Conservation (phyloP, 176 grass and related monocot species). For the Oryza meridionalis region DNA sequence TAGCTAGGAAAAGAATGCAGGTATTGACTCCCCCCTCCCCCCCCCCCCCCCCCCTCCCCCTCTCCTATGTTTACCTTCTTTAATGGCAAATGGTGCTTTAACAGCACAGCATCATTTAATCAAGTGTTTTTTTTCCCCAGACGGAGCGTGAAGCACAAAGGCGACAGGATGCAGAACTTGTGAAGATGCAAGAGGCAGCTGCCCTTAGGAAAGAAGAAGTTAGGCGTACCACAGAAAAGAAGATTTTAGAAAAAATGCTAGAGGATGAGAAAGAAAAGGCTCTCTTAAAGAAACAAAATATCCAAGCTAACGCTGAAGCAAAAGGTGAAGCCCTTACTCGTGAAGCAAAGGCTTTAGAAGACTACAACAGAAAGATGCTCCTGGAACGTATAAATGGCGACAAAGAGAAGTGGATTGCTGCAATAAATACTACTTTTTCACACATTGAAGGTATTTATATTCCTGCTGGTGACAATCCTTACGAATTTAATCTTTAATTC, state of each 20-base stretch:
- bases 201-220: conserved; percentile 68
- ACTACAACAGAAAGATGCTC: conserved; percentile 58
- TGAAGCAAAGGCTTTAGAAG: conserved; percentile 59
- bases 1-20: conserved; percentile 87
- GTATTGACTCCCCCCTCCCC: conserved; percentile 32
- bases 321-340: conserved; percentile 52
- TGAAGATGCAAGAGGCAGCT: conserved; percentile 89
- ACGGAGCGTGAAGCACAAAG: conserved; percentile 70
- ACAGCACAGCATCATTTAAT: conserved; percentile 13
- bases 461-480: conserved; percentile 16
- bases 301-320: conserved; percentile 52
- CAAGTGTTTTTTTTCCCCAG: conserved; percentile 51
- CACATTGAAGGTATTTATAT: conserved; percentile 77
- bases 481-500: conserved; percentile 4
- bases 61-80: neutral
- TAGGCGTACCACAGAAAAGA: conserved; percentile 66
- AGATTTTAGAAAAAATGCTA: conserved; percentile 64
- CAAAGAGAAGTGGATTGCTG: conserved; percentile 88
- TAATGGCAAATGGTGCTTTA: conserved; percentile 20
- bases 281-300: conserved; percentile 48
- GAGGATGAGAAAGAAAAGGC: conserved; percentile 63
- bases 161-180: conserved; percentile 74
- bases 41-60: too few species aligned
- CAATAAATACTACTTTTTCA: conserved; percentile 89
- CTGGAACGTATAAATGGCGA: conserved; percentile 65